These are phyloP conservation scores for Tuber brumale DNA, from an alignment of 495 filamentous ascomycete genomes.

Conservation along the genomic window DNA sequence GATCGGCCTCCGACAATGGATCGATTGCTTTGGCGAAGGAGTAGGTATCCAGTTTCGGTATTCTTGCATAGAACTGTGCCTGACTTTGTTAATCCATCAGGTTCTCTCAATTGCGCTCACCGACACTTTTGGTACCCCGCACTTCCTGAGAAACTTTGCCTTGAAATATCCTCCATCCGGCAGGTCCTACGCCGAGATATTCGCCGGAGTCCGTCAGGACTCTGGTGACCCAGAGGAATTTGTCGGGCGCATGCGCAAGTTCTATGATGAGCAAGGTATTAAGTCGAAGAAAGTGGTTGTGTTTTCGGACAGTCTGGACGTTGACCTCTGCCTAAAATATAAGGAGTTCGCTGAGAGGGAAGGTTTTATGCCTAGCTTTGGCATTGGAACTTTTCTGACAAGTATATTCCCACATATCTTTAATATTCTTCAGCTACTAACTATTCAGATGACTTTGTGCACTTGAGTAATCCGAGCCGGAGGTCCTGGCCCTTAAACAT, in stretches of 20 bases:
- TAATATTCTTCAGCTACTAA: background rate
- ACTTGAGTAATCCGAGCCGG: slow-evolving; percentile 54
- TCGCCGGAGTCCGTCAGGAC: slow-evolving; percentile 85
- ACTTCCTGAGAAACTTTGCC: slow-evolving; percentile 78
- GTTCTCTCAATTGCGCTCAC: slow-evolving; percentile 84
- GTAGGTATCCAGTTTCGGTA: slow-evolving; percentile 41
- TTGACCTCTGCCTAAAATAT: slow-evolving; percentile 86
- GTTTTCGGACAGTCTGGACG: slow-evolving; percentile 93
- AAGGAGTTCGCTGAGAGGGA: slow-evolving; percentile 70
- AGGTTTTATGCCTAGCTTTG: slow-evolving; percentile 78
- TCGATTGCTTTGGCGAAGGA: slow-evolving; percentile 83
- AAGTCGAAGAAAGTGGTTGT: slow-evolving; percentile 82
- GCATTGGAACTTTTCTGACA: slow-evolving; percentile 90
- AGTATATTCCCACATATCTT: slow-evolving; percentile 48
- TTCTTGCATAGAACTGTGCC: background rate
- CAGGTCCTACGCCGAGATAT: slow-evolving; percentile 73
- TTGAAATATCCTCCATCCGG: slow-evolving; percentile 47
- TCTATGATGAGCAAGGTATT: slow-evolving; percentile 74
- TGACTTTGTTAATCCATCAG: slow-evolving; percentile 41
- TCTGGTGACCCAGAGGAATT: slow-evolving; percentile 83
- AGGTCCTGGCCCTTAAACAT: slow-evolving; percentile 96
- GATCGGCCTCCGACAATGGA: slow-evolving; percentile 75
- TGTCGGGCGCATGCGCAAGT: slow-evolving; percentile 72
- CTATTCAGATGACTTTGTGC: slow-evolving; percentile 65
- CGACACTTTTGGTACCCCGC: slow-evolving; percentile 94